Evolutionary conservation across 306 rosid species (phyloP).

Genomic region (Prosopis cineraria): DNA sequence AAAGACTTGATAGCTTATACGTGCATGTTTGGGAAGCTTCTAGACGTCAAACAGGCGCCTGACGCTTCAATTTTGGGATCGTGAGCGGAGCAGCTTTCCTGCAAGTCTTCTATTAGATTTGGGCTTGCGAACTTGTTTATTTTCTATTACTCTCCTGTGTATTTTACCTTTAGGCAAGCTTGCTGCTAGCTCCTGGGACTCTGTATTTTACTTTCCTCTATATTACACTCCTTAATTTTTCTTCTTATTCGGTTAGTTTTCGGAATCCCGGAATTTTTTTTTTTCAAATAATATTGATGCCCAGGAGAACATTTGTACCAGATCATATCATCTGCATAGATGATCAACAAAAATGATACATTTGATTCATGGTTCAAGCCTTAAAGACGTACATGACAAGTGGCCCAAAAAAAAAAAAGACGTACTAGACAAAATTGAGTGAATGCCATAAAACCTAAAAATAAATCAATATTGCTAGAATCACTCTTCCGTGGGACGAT

Average conservation of each 20-base stretch:
- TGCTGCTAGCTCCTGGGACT: conserved; percentile 5
- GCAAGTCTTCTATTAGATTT: conserved; percentile 37
- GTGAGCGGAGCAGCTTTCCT: conserved; percentile 22
- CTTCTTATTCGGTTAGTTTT: not conserved
- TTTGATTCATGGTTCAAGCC: too few relatives aligned
- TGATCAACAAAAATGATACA: too few relatives aligned
- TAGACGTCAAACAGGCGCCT: conserved; percentile 1
- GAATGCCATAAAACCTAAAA: not conserved
- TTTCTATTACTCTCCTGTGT: conserved; percentile 4
- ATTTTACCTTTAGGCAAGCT: not conserved
- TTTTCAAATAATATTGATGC: too few relatives aligned
- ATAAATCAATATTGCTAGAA: not conserved
- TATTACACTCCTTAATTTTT: not conserved
- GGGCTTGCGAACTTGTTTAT: conserved; percentile 31
- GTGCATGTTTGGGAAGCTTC: not conserved
- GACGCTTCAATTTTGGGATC: not conserved
- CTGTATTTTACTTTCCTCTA: not conserved
- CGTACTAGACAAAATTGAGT: not conserved
- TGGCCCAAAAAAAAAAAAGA: too few relatives aligned
- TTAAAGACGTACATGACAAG: too few relatives aligned
- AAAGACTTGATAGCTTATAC: not conserved
- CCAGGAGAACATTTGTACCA: too few relatives aligned
- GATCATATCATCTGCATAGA: too few relatives aligned
- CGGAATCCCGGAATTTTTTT: not conserved
- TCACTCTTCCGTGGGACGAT: not conserved